Conservation (phyloP, 345 rosid genomes). For the Populus simonii region DNA sequence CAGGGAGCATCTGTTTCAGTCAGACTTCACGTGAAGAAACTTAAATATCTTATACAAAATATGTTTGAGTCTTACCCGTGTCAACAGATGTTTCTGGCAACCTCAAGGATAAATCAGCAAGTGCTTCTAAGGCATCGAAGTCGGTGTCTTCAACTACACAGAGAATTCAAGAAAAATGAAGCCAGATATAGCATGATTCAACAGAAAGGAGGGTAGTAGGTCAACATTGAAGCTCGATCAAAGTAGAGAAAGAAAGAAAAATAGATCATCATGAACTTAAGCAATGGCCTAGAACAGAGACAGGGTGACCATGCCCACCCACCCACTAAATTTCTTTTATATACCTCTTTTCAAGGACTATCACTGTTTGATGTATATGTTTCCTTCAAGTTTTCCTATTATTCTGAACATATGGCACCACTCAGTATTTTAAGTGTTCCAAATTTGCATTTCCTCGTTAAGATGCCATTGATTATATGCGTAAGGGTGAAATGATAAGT, state of each 20-base stretch:
- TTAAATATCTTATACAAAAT: conserved; percentile 11
- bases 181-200: not conserved
- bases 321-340: not conserved
- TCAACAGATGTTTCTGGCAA: conserved; percentile 68
- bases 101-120: conserved; percentile 71
- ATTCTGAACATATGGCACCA: not conserved
- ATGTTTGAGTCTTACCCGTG: conserved; percentile 45
- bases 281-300: not conserved
- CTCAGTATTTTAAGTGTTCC: not conserved
- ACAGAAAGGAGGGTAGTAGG: not conserved
- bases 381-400: not conserved
- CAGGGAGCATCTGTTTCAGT: not conserved
- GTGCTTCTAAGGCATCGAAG: conserved; percentile 72
- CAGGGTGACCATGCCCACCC: not conserved
- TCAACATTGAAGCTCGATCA: conserved; percentile 10
- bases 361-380: not conserved
- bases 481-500: not conserved
- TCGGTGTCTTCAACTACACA: conserved; percentile 59
- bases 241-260: conserved; percentile 3
- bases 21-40: not conserved
- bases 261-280: not conserved
- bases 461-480: not conserved
- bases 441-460: not conserved
- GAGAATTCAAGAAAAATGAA: not conserved
- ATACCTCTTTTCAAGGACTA: not conserved